Evolutionary conservation across 2,329 filamentous ascomycete species (phyloP).

Genomic region (Pseudocercospora pini-densiflorae): DNA sequence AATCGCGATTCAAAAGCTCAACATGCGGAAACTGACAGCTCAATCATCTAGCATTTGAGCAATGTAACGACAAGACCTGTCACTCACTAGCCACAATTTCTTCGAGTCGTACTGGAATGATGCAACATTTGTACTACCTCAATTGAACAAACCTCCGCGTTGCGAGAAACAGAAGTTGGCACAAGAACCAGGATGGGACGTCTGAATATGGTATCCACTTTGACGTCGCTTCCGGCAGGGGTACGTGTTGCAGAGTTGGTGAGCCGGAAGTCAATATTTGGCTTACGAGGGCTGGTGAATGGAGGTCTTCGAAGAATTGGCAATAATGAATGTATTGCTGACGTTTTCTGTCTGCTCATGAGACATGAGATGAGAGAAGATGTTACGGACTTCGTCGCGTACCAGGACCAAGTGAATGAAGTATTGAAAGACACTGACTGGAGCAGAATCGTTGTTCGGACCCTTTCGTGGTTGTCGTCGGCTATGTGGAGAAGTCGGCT

Average conservation of each 20-base stretch:
- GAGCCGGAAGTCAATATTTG: neutral
- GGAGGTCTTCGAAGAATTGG: too few relatives aligned
- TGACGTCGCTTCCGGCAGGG: neutral
- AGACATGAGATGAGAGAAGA: too few relatives aligned
- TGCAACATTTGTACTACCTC: slow-evolving; percentile 4
- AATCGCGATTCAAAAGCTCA: too few relatives aligned
- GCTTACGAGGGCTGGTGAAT: neutral
- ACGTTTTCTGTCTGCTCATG: too few relatives aligned
- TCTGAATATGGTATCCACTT: neutral
- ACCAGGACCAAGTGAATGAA: neutral
- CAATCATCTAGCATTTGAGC: too few relatives aligned
- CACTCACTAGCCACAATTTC: too few relatives aligned
- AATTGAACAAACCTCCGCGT: neutral
- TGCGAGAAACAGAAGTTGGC: neutral
- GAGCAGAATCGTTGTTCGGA: neutral
- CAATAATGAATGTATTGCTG: too few relatives aligned
- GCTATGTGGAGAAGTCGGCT: neutral
- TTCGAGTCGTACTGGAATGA: neutral
- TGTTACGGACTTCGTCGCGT: neutral
- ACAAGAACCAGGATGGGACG: neutral
- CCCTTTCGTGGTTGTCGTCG: neutral
- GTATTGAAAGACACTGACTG: neutral
- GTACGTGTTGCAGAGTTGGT: neutral
- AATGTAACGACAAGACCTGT: too few relatives aligned
- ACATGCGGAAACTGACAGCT: too few relatives aligned